Evolutionary conservation across 2,329 filamentous ascomycete species (phyloP), one percentile per base, ranked within the genome.

Genomic region (Colletotrichum musicola): DNA sequence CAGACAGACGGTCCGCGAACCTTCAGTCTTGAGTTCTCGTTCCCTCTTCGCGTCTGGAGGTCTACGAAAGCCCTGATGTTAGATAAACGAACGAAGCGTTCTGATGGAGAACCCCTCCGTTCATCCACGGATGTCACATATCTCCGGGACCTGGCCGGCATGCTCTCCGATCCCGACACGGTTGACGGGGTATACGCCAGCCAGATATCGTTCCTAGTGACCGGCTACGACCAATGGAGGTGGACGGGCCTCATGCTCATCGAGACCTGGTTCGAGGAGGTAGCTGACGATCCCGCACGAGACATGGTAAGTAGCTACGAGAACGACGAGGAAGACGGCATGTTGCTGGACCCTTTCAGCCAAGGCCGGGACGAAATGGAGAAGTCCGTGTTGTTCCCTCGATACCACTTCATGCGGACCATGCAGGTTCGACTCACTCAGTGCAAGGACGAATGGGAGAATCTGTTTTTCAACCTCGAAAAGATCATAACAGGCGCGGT

Each of bases 81-180:
- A 6, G 61, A 63, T 20, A 18, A 6, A 0, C 51, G 61, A 6
- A 7, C 9, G 3, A 50, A 4, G 2, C 18, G 13, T 10, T 38
- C 44, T 9, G 4, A 20, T 1, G 40, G 20, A 2, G 10, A 49
- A 1, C 4, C 60, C 4, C 25, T 63, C 4, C 22, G 44, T 4
- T 25, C 42, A 9, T 49, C 61, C 9, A 10, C 20, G 13, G 44
- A 57, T 50, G 44, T 56, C 9, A 63, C 61, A 0, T 63, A 50
- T 2, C 2, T 63, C 4, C 30, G 30, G 10, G 30, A 35, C 2
- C 3, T 35, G 30, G 61, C 7, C 4, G 14, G 12, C 44, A 50
- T 25, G 57, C 44, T n/a, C 1, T 1, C 0, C 3, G 0, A 40
- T 6, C 9, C 1, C 3, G 18, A 27, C 0, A 6, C 2, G 0